phyloP scores from a whole-genome alignment of 176 grass and related monocot species.

The Otatea glauca region DNA sequence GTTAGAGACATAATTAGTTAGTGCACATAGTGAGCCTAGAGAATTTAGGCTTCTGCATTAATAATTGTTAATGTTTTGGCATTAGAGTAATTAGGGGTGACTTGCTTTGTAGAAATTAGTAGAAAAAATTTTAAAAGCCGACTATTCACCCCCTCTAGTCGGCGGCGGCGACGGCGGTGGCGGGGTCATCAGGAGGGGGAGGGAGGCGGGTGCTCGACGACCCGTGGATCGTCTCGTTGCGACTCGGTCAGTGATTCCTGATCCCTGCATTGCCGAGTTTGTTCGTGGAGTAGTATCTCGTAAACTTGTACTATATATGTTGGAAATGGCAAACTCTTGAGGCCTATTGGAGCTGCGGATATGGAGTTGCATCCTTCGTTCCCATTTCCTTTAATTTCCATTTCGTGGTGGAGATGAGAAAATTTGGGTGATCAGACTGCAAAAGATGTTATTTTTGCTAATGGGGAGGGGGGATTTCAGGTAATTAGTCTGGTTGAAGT shows the following conservation, averaged over 20 bases:
- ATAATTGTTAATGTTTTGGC: too few relatives aligned
- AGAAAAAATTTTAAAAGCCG: too few relatives aligned
- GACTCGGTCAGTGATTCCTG: conserved; percentile 39
- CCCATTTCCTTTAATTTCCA: not conserved
- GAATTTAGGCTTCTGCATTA: too few relatives aligned
- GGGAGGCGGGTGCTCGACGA: conserved; percentile 37
- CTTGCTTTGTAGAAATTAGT: too few relatives aligned
- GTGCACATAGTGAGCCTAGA: too few relatives aligned
- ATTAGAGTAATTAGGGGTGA: too few relatives aligned
- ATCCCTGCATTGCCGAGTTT: not conserved
- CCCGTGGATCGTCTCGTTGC: conserved; percentile 37
- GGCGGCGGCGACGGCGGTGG: too few relatives aligned
- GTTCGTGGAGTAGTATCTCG: not conserved
- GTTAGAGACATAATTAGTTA: too few relatives aligned
- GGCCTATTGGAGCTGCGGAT: not conserved
- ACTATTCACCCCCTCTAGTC: too few relatives aligned
- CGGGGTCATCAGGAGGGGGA: too few relatives aligned
- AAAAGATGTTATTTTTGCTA: not conserved
- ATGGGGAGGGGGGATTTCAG: not conserved
- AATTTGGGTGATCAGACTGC: not conserved
- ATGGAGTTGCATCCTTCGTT: not conserved
- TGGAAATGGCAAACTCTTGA: not conserved
- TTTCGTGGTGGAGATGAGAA: not conserved
- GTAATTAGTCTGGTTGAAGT: not conserved
- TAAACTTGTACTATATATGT: too few relatives aligned